A percentile compares a stretch with the other conserved stretches of the same genome.
Conservation (phyloP, 2,329 filamentous ascomycete genomes). For the Xylaria sp. region DNA sequence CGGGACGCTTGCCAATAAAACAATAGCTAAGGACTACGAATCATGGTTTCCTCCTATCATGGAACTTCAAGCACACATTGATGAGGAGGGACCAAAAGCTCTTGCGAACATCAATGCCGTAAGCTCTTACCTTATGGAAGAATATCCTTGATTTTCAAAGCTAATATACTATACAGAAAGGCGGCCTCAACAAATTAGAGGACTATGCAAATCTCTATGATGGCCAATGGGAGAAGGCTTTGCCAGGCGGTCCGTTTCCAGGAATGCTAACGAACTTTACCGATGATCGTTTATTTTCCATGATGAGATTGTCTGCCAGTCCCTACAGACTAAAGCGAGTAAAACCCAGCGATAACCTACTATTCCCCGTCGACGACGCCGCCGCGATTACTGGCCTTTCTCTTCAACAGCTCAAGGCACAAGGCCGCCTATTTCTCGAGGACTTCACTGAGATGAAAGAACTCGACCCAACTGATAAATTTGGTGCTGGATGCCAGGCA, state of each 20-base stretch:
- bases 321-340: constrained; percentile 53
- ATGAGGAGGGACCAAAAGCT: constrained; percentile 10
- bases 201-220: constrained; percentile 56
- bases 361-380: constrained; percentile 52
- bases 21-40: constrained; percentile 31
- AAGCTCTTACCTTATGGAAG: not conserved
- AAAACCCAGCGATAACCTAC: constrained; percentile 47
- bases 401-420: constrained; percentile 47
- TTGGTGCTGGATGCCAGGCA: constrained; percentile 55
- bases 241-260: constrained; percentile 50
- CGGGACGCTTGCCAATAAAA: constrained; percentile 31
- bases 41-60: constrained; percentile 31
- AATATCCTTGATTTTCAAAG: not conserved
- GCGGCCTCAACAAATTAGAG: constrained; percentile 40
- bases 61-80: constrained; percentile 10
- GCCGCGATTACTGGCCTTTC: constrained; percentile 48
- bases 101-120: constrained; percentile 27
- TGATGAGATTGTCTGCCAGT: constrained; percentile 57
- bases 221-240: constrained; percentile 52
- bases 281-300: constrained; percentile 58
- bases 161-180: constrained; percentile 27
- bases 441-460: constrained; percentile 54
- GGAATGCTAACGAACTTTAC: constrained; percentile 58
- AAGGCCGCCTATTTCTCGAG: constrained; percentile 55
- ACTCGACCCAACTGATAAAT: constrained; percentile 43